Conservation (phyloP, 2,329 filamentous ascomycete species). For the Colletotrichum nymphaeae region DNA sequence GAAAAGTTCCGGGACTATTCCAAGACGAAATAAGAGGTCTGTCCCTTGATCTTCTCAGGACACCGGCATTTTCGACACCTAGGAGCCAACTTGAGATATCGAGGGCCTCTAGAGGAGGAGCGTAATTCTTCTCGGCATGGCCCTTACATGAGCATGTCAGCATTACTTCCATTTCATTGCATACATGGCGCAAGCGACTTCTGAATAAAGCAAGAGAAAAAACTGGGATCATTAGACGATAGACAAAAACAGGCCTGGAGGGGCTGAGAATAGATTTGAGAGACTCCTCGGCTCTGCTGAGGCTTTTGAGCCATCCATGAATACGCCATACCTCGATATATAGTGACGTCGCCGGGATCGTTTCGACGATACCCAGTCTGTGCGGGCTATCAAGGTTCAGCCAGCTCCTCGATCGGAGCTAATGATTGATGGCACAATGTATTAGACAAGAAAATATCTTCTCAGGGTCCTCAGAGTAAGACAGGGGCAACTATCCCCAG, state of each 20-base stretch:
- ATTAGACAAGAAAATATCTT: not conserved
- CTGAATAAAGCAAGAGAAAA: not conserved
- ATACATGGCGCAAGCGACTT: conserved; percentile 8
- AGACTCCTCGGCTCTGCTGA: not conserved
- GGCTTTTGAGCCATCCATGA: not conserved
- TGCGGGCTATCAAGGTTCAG: not conserved
- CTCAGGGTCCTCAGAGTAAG: not conserved
- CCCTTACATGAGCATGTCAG: not conserved
- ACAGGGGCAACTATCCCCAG: not conserved
- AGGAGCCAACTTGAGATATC: too few relatives aligned
- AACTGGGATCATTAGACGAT: not conserved
- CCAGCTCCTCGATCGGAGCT: not conserved
- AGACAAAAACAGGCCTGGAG: not conserved
- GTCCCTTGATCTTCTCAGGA: not conserved
- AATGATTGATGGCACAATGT: not conserved
- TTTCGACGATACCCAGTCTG: not conserved
- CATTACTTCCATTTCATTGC: not conserved
- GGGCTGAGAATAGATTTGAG: not conserved
- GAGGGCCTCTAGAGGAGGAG: not conserved
- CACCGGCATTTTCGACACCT: not conserved
- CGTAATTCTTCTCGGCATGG: not conserved
- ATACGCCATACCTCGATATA: not conserved
- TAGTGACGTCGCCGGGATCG: not conserved
- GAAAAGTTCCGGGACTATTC: conserved; percentile 59
- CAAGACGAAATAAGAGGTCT: not conserved